Evolutionary conservation across 129 eudicot species (phyloP).

Genomic region (Flaveria sonorensis): DNA sequence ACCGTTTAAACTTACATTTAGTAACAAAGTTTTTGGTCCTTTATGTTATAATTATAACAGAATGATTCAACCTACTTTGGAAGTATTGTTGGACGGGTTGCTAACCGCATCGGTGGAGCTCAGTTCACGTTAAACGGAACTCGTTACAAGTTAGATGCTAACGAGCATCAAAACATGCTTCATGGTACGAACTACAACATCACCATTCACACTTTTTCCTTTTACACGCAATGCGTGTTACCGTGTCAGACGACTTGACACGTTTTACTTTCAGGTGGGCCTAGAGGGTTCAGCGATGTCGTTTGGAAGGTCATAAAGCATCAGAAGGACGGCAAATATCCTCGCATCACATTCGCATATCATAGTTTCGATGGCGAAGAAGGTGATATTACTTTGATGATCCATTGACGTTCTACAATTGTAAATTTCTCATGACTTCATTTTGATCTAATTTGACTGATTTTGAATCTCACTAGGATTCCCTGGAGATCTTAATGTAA

Average conservation of each 20-base stretch:
- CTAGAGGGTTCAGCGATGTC: constrained; percentile 48
- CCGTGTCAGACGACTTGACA: background rate
- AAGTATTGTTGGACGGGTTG: constrained; percentile 71
- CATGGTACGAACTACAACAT: constrained; percentile 42
- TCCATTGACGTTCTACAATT: background rate
- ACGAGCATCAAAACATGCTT: constrained; percentile 63
- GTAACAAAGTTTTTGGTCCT: no score
- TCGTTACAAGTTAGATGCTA: constrained; percentile 60
- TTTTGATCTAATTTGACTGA: background rate
- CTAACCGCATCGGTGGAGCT: constrained; percentile 80
- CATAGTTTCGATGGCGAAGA: constrained; percentile 51
- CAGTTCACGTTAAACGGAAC: constrained; percentile 63
- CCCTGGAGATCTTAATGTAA: constrained; percentile 67
- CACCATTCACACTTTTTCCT: background rate
- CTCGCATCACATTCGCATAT: constrained; percentile 38
- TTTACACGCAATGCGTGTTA: background rate
- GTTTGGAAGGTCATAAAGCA: constrained; percentile 45
- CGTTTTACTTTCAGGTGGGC: constrained; percentile 39
- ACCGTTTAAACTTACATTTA: no score
- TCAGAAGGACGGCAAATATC: constrained; percentile 18
- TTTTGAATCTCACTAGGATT: constrained; percentile 53
- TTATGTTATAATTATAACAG: constrained; percentile 31
- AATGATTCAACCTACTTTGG: constrained; percentile 64
- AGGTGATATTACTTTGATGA: constrained; percentile 22
- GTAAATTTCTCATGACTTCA: constrained; percentile 5